Conservation (phyloP, 2,329 filamentous ascomycete genomes). For the Aspergillus latus region DNA sequence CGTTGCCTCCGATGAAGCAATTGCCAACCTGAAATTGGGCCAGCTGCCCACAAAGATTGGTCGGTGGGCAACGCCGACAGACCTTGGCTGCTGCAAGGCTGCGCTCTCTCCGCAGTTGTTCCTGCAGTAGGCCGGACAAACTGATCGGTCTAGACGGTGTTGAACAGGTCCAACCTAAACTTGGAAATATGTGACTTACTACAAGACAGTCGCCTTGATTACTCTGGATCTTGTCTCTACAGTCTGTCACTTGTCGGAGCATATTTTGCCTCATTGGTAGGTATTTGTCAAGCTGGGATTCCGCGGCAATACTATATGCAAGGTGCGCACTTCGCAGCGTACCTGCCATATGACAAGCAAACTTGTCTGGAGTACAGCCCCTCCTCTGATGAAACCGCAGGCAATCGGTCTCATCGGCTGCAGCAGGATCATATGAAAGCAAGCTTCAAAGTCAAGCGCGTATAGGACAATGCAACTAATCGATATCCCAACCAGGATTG, state of each 20-base stretch:
- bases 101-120: conserved; percentile 32
- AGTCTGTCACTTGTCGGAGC: background rate
- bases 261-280: background rate
- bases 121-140: conserved; percentile 38
- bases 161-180: conserved; percentile 19
- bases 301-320: background rate
- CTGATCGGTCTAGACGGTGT: conserved; percentile 23
- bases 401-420: conserved; percentile 4
- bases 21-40: background rate
- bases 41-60: conserved; percentile 15
- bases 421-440: conserved; percentile 14
- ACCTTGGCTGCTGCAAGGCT: conserved; percentile 19
- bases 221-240: background rate
- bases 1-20: conserved; percentile 3
- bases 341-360: conserved; percentile 19
- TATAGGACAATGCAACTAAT: conserved; percentile 2
- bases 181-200: conserved; percentile 3
- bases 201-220: background rate
- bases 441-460: background rate
- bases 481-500: conserved; percentile 3
- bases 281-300: background rate
- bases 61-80: background rate
- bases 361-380: conserved; percentile 8
- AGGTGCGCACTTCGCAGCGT: conserved; percentile 7
- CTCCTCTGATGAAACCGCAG: conserved; percentile 1